phyloP scores from a whole-genome alignment of 768 basidiomycete species.

The Auriculariales sp. region DNA sequence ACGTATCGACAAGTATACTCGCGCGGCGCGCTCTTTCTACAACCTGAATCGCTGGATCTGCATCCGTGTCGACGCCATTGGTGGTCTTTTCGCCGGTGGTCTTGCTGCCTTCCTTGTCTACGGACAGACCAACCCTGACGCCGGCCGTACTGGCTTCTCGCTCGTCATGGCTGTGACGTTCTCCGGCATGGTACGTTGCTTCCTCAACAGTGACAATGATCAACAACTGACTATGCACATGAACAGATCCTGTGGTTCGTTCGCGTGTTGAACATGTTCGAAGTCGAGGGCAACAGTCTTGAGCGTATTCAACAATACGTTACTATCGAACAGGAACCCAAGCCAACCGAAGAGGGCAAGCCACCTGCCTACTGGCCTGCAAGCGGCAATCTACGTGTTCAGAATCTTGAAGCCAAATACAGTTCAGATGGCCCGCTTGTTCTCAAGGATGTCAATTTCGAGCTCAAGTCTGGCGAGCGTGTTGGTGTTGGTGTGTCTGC shows the following conservation, averaged over 20 bases:
- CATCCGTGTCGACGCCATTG: constrained; percentile 44
- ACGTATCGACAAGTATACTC: constrained; percentile 39
- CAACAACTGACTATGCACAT: not conserved
- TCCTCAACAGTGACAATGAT: not conserved
- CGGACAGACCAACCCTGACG: constrained; percentile 22
- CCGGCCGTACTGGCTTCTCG: constrained; percentile 25
- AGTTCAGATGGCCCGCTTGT: constrained; percentile 41
- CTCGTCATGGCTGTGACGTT: constrained; percentile 38
- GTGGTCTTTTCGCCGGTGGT: constrained; percentile 36
- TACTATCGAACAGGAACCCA: constrained; percentile 40
- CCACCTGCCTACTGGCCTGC: constrained; percentile 56
- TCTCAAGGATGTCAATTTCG: constrained; percentile 36
- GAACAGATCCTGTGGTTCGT: constrained; percentile 13
- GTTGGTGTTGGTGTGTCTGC: constrained; percentile 32
- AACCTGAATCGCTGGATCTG: constrained; percentile 40
- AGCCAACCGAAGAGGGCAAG: constrained; percentile 22
- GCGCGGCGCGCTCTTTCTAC: constrained; percentile 32
- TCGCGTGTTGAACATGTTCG: constrained; percentile 28
- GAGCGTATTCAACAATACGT: constrained; percentile 42
- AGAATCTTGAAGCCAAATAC: constrained; percentile 37
- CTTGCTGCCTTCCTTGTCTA: constrained; percentile 47
- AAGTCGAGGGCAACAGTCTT: constrained; percentile 29
- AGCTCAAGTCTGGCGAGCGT: constrained; percentile 40
- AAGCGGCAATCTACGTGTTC: constrained; percentile 35
- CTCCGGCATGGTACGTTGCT: constrained; percentile 32